Base-by-base conservation (phyloP, 495 filamentous ascomycete species). In the Penicillium bovifimosum region DNA sequence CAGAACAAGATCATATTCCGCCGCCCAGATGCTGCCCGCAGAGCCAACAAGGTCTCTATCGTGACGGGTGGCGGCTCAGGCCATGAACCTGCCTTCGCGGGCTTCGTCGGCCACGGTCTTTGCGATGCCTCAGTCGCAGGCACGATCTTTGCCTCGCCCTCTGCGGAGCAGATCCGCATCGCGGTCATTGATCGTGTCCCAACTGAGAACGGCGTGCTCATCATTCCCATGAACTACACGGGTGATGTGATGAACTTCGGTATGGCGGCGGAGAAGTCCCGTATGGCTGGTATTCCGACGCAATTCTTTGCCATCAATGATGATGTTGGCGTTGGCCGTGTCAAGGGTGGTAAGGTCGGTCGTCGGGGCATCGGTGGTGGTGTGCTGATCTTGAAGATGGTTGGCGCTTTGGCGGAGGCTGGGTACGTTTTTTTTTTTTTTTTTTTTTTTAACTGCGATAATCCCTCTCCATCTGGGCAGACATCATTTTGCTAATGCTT, bases 231-330 rank as follows among this genome's bases (percentile, higher is more conserved):
- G 69, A 86, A 86, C 65, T 86, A 86, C 56, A 86, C 83, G 5
- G 76, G 77, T 16, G 93, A 98, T 69, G 84, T 96, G 36, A 75
- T 98, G 47, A 93, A 96, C 67, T 98, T 98, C 65, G 93, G 93
- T 32, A 85, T 97, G 77, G 93, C 84, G 0, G 86, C 91, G 16
- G 93, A 96, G 70, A 96, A 96, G 73, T 91, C 90, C 9, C 84
- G 86, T 53, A 91, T 91, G 0, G 78, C 82, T 0, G 93, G 89
- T 0, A 69, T 90, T 41, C 71, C 83, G 26, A 87, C 90, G 0
- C 91, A 96, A 65, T 96, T 96, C 85, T 85, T 96, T 18, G 85
- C 96, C 9, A 91, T 97, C 29, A 90, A 83, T n/a, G 93, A 98
- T 59, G 93, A 98, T 68, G 93, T 91, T 0, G 90, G 92, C 16